phyloP scores from a whole-genome alignment of 1,139 yeast genomes.

The Neolecta irregularis region DNA sequence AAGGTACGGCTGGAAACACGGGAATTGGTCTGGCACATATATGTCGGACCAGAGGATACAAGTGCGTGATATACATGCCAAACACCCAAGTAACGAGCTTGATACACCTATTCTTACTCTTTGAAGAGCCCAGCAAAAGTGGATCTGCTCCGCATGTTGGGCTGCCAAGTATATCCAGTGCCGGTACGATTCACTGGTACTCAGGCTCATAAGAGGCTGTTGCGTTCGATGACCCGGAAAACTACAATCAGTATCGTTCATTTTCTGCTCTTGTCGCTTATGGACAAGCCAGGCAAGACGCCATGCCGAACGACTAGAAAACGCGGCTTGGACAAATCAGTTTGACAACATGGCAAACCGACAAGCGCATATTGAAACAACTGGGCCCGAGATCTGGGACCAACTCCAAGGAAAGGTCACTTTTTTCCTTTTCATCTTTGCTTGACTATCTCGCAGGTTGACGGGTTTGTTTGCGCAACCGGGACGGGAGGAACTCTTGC shows the following conservation, averaged over 20 bases:
- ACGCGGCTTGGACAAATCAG: conserved; percentile 86
- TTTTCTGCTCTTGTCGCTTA: no score
- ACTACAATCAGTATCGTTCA: conserved; percentile 25
- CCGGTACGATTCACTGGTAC: no score
- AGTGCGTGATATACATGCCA: conserved; percentile 79
- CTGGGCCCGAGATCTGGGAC: conserved; percentile 91
- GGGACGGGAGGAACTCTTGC: conserved; percentile 90
- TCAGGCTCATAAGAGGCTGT: no score
- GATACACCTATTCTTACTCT: not conserved
- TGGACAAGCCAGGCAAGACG: conserved; percentile 66
- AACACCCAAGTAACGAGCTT: conserved; percentile 67
- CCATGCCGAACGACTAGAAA: conserved; percentile 57
- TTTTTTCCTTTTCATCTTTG: no score
- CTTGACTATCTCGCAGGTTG: no score
- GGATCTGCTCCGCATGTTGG: conserved; percentile 53
- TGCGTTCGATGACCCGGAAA: conserved; percentile 62
- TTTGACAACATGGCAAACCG: conserved; percentile 78
- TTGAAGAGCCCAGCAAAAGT: conserved; percentile 56
- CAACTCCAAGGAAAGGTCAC: conserved; percentile 65
- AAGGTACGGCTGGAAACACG: conserved; percentile 68
- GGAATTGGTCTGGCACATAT: conserved; percentile 86
- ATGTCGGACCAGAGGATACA: conserved; percentile 68
- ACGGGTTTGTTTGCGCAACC: conserved; percentile 76
- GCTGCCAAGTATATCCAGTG: conserved; percentile 81
- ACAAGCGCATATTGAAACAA: conserved; percentile 77